Base-by-base conservation (phyloP, 2,329 filamentous ascomycete genomes). In the Apiospora phragmitis region DNA sequence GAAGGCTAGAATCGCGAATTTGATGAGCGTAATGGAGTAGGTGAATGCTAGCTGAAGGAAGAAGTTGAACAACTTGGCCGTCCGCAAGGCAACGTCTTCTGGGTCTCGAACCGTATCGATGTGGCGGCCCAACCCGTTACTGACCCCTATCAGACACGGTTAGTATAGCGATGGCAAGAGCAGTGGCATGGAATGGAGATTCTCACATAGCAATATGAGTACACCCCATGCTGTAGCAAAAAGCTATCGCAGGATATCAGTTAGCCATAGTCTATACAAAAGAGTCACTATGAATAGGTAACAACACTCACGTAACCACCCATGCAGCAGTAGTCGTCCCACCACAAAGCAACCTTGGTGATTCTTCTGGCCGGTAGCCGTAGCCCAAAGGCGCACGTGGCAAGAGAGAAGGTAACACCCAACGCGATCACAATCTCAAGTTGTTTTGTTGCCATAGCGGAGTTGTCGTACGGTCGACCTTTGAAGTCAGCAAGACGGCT, bases 1-100 rank as follows among this genome's bases (percentile, higher is more conserved):
- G 26, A 69, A 69, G 3, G 67, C 51, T 6, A 71, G 32, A n/a
- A 71, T 68, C 12, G 70, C 55, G 35, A 69, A 47, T 45, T 71
- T 68, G 21, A 65, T 51, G 43, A 68, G 65, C 12, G 67, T 65
- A 5, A 71, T 67, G 4, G 70, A 71, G 24, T 42, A 42, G 1
- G 70, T 65, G 32, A 66, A 71, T 14, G 68, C 65, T 4, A 71
- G n/a, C 35, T 71, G 65, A 3, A 67, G 65, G 41, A 67, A 43
- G 65, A 67, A 67, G 38, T 29, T 43, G n/a, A 67, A 18, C 5
- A 67, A 3, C 3, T 43, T 18, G 5, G 65, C 18, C 1, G 16
- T 35, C 14, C 65, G 38, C 16, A 67, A 29, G 29, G 41, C 43
- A 18, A n/a, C 29, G 7, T 29, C 65, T 21, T 43, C 38, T 8